Conservation (phyloP, 2,329 filamentous ascomycete species). For the Tolypocladium ophioglossoides region DNA sequence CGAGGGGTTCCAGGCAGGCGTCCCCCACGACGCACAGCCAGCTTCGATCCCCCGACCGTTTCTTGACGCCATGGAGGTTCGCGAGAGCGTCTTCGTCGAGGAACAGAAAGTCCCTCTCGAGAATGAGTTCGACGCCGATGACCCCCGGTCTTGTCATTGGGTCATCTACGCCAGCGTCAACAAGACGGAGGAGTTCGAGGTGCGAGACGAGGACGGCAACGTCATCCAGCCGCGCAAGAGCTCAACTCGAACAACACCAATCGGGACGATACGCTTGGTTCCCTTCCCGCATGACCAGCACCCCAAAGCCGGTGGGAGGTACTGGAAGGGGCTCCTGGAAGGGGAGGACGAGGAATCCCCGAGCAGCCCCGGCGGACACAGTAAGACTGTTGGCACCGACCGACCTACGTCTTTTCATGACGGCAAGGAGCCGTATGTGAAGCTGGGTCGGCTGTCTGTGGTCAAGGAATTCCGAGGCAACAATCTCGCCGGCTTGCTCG, state of each 20-base stretch:
- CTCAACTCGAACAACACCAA: conserved; percentile 35
- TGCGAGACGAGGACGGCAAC: conserved; percentile 30
- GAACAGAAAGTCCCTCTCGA: conserved; percentile 50
- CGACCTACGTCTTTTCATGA: conserved; percentile 43
- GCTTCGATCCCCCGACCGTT: conserved; percentile 42
- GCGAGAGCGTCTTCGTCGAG: conserved; percentile 48
- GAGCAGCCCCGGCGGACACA: neutral
- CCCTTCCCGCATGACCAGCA: conserved; percentile 68
- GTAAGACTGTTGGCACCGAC: conserved; percentile 21
- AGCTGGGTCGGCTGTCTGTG: conserved; percentile 70
- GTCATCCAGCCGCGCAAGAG: conserved; percentile 31
- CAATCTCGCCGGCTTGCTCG: conserved; percentile 53
- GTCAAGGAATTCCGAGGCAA: conserved; percentile 52
- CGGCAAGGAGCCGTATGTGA: conserved; percentile 65
- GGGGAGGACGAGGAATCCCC: conserved; percentile 8
- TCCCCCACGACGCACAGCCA: conserved; percentile 32
- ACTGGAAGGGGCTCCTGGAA: conserved; percentile 32
- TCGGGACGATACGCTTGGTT: conserved; percentile 70
- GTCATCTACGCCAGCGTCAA: conserved; percentile 65
- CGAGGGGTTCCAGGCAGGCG: conserved; percentile 32
- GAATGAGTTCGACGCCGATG: conserved; percentile 73
- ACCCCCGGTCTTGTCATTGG: conserved; percentile 74
- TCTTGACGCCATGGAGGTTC: conserved; percentile 52
- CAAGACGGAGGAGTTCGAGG: conserved; percentile 29
- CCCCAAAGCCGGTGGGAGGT: conserved; percentile 38